phyloP scores from a whole-genome alignment of 441 rosid species.

The Codiaeum variegatum region DNA sequence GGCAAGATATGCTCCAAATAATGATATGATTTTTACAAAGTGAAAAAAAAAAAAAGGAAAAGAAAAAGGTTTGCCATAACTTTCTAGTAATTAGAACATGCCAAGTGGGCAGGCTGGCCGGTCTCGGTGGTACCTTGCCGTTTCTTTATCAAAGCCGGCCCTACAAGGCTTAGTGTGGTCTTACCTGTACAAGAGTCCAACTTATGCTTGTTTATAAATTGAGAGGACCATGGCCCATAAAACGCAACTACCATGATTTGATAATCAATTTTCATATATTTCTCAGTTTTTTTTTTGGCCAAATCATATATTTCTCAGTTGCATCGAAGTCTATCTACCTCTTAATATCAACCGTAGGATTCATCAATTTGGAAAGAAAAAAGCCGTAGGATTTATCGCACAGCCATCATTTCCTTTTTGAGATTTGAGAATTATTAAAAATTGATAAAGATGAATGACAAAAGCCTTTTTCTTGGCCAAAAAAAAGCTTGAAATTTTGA shows the following conservation, averaged over 20 bases:
- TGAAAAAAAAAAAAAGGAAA: not conserved
- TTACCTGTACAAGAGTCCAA: constrained; percentile 23
- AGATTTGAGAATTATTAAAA: no score
- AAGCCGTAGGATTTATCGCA: no score
- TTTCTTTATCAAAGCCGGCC: constrained; percentile 32
- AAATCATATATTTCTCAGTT: not conserved
- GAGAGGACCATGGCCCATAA: not conserved
- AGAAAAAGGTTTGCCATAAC: not conserved
- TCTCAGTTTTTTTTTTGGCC: no score
- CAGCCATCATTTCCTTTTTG: no score
- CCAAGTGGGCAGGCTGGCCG: constrained; percentile 20
- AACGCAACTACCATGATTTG: not conserved
- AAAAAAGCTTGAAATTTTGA: no score
- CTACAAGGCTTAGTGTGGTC: constrained; percentile 27
- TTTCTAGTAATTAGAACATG: constrained; percentile 17
- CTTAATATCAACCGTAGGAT: not conserved
- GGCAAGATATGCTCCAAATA: no score
- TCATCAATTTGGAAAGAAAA: no score
- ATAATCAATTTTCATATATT: not conserved
- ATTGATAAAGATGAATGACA: no score
- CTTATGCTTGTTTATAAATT: constrained; percentile 5
- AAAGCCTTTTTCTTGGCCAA: no score
- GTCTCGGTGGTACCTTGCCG: constrained; percentile 26
- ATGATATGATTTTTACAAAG: not conserved
- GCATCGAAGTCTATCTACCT: not conserved